These are phyloP conservation scores for Apiosordaria backusii DNA, from an alignment of 495 filamentous ascomycete species.

Conservation along the genomic window DNA sequence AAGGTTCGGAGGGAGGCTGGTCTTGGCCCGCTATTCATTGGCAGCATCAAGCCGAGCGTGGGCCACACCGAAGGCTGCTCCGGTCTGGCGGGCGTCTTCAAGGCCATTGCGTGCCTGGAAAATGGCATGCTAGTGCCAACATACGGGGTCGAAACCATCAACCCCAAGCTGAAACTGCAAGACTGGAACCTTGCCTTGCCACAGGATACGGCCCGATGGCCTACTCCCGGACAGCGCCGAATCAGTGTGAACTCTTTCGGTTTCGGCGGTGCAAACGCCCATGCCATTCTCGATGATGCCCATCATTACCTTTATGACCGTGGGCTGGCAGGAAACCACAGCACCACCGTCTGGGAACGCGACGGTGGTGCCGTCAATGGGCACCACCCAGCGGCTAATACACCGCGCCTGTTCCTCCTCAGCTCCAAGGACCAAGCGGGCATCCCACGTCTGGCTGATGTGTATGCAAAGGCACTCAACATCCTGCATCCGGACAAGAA, in stretches of 20 bases:
- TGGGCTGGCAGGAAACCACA: constrained; percentile 7
- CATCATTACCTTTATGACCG: constrained; percentile 20
- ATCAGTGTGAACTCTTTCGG: constrained; percentile 41
- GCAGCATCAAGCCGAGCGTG: constrained; percentile 50
- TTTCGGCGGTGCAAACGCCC: constrained; percentile 44
- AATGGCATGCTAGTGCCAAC: constrained; percentile 43
- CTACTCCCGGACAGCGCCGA: constrained; percentile 8
- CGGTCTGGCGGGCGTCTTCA: constrained; percentile 55
- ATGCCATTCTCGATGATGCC: constrained; percentile 39
- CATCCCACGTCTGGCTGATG: not conserved
- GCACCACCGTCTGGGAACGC: not conserved
- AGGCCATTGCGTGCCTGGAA: constrained; percentile 52
- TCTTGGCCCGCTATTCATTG: not conserved
- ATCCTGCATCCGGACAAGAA: not conserved
- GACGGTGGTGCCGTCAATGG: not conserved
- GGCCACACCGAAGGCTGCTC: constrained; percentile 53
- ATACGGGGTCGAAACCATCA: constrained; percentile 39
- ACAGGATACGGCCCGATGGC: constrained; percentile 10
- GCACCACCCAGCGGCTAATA: too few relatives aligned
- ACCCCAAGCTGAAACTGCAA: constrained; percentile 39
- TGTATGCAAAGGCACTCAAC: not conserved
- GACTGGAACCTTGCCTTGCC: constrained; percentile 39
- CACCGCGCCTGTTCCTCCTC: not conserved
- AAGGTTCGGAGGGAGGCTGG: not conserved
- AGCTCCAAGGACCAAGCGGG: constrained; percentile 1